Conservation (phyloP, 768 basidiomycete genomes). For the Pholiota conissans region DNA sequence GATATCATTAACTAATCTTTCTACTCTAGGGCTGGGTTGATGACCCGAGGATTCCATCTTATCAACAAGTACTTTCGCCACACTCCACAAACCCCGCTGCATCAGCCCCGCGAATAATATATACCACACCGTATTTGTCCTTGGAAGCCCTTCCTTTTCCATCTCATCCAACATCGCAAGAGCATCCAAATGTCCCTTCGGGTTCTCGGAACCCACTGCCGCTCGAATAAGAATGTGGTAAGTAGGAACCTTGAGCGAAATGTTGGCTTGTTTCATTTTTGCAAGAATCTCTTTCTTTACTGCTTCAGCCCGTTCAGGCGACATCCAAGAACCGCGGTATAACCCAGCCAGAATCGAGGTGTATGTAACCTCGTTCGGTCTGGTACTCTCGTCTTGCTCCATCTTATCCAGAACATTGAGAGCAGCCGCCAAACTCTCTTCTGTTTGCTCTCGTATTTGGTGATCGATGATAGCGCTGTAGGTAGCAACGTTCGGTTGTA, state of each 20-base stretch:
- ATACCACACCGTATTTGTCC: slow-evolving; percentile 73
- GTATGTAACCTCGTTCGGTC: slow-evolving; percentile 82
- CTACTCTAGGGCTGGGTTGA: slow-evolving; percentile 43
- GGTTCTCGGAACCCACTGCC: slow-evolving; percentile 51
- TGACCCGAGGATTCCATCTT: slow-evolving; percentile 56
- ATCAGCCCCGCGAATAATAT: slow-evolving; percentile 69
- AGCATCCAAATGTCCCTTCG: slow-evolving; percentile 54
- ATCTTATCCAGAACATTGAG: slow-evolving; percentile 73
- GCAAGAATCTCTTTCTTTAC: slow-evolving; percentile 50
- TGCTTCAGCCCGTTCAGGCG: slow-evolving; percentile 41
- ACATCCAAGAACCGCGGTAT: slow-evolving; percentile 56
- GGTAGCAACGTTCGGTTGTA: slow-evolving; percentile 73
- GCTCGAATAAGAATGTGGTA: slow-evolving; percentile 81
- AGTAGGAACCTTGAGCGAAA: slow-evolving; percentile 59
- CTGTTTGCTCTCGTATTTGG: slow-evolving; percentile 58
- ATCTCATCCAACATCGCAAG: slow-evolving; percentile 64
- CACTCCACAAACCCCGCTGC: slow-evolving; percentile 53
- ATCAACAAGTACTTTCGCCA: slow-evolving; percentile 58
- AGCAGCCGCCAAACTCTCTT: slow-evolving; percentile 56
- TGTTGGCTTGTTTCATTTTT: slow-evolving; percentile 56
- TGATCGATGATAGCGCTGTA: slow-evolving; percentile 81
- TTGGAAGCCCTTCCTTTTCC: slow-evolving; percentile 43
- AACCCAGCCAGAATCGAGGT: slow-evolving; percentile 77
- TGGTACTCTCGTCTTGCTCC: slow-evolving; percentile 54
- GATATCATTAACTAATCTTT: slow-evolving; percentile 50